Base-by-base conservation (phyloP, 371 early-diverging fungal species). In the Ordospora colligata region DNA sequence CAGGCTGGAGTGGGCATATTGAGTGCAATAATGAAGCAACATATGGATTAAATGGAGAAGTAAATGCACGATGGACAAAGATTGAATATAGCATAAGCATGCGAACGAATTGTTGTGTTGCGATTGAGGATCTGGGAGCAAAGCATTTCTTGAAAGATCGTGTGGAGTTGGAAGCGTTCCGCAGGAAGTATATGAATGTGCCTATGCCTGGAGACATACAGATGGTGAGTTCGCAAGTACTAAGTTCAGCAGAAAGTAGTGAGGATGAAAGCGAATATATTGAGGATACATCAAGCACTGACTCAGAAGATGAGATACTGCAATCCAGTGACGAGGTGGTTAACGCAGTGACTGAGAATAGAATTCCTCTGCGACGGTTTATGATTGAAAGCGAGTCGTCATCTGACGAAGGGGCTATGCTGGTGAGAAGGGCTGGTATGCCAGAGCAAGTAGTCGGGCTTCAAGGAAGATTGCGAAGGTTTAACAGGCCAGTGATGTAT, bases 11-110 rank as follows among this genome's bases (percentile, higher is more conserved):
- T 27, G 43, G 49, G 42, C 19, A 49, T 45, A 64, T 53, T 22
- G 44, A 64, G 44, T 68, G 67, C 44, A 45, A 62, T 23, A 42
- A 37, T 23, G 53, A 65, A 4, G 10, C 23, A 14, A 77, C 73
- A 14, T 37, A 47, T 9, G 73, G 67, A 43, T 46, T 23, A 6
- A 65, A 58, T 50, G 62, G 64, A 53, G 67, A 67, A 19, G 63
- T 12, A 50, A 77, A 77, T 21, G 45, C 22, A 67, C n/a, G 21
- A 9, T 77, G 77, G 73, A 32, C 14, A 23, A 21, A 45, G 37
- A 44, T 71, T 1, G 32, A 49, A 6, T 77, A 68, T 69, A 9
- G 37, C 9, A 50, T 40, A 1, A 32, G 23, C 5, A 49, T 40
- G 9, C 22, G 21, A 46, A 51, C 40, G 40, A 67, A 8, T n/a